Base-by-base conservation (phyloP, 208 protist genomes). In the Acanthamoeba sp. region DNA sequence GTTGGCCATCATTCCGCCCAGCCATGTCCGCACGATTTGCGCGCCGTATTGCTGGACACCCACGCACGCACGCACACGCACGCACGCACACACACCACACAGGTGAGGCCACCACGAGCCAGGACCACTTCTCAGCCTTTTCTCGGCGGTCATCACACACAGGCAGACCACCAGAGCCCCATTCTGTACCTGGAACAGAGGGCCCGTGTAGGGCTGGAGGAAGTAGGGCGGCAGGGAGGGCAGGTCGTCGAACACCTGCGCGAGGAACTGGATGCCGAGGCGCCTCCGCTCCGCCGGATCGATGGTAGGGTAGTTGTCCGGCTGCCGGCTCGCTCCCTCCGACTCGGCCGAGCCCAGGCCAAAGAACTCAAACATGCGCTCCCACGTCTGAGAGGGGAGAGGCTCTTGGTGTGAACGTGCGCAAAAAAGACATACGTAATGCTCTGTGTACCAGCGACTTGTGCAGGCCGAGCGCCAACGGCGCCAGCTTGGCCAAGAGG, bases 111-210 rank as follows among this genome's bases (percentile, higher is more conserved):
- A n/a, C n/a, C n/a, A n/a, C n/a, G n/a, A n/a, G n/a, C n/a, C n/a
- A n/a, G n/a, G n/a, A n/a, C n/a, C n/a, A n/a, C n/a, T n/a, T n/a
- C n/a, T n/a, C n/a, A n/a, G n/a, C n/a, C n/a, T n/a, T n/a, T n/a
- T n/a, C n/a, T n/a, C n/a, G n/a, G n/a, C n/a, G n/a, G n/a, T n/a
- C n/a, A n/a, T n/a, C n/a, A n/a, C n/a, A n/a, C n/a, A n/a, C n/a
- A n/a, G n/a, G n/a, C n/a, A n/a, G n/a, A n/a, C n/a, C n/a, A n/a
- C n/a, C n/a, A n/a, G n/a, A n/a, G n/a, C n/a, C n/a, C n/a, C n/a
- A n/a, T n/a, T n/a, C n/a, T n/a, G 18, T 36, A 38, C 66, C 66
- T 76, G 66, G 36, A 76, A 76, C 66, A 76, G 66, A 76, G 66
- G 66, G 9, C 14, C 66, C 14, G 40, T 36, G 34, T 42, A 76